Evolutionary conservation across 805 yeast genomes (phyloP).

Genomic region (baker's yeast (Saccharomyces cerevisiae)): DNA sequence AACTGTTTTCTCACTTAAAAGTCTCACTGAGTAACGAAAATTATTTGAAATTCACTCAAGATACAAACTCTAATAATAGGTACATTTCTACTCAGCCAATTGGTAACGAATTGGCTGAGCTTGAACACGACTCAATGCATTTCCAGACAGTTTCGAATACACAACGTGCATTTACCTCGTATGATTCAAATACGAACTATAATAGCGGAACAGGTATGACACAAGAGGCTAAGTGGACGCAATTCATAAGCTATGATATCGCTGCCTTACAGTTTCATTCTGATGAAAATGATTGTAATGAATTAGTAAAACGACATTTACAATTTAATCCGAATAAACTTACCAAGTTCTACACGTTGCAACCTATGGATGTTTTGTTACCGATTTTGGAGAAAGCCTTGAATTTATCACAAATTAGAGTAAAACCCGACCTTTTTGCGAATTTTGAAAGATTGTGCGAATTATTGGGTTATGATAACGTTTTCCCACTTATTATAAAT

Average conservation of each 20-base stretch:
- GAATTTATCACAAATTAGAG: constrained; percentile 15
- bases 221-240: constrained; percentile 19
- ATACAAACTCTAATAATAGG: background rate
- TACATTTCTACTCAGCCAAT: constrained; percentile 40
- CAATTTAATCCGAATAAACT: constrained; percentile 20
- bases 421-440: constrained; percentile 17
- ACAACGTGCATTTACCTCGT: constrained; percentile 17
- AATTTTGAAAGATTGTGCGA: constrained; percentile 12
- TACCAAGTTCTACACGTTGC: constrained; percentile 26
- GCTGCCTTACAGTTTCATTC: constrained; percentile 22
- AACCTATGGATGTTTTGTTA: constrained; percentile 22
- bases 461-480: constrained; percentile 13
- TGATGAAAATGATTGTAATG: constrained; percentile 2
- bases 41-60: constrained; percentile 25
- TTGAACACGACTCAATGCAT: constrained; percentile 20
- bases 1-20: constrained; percentile 43
- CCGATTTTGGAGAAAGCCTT: constrained; percentile 27
- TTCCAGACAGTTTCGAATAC: constrained; percentile 12
- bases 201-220: constrained; percentile 6
- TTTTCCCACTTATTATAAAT: constrained; percentile 33
- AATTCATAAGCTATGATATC: constrained; percentile 18
- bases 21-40: constrained; percentile 47
- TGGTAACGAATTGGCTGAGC: constrained; percentile 32
- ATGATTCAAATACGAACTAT: background rate
- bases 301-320: background rate